phyloP scores from a whole-genome alignment of 2,329 filamentous ascomycete genomes.

The Aurifilum marmelostoma region DNA sequence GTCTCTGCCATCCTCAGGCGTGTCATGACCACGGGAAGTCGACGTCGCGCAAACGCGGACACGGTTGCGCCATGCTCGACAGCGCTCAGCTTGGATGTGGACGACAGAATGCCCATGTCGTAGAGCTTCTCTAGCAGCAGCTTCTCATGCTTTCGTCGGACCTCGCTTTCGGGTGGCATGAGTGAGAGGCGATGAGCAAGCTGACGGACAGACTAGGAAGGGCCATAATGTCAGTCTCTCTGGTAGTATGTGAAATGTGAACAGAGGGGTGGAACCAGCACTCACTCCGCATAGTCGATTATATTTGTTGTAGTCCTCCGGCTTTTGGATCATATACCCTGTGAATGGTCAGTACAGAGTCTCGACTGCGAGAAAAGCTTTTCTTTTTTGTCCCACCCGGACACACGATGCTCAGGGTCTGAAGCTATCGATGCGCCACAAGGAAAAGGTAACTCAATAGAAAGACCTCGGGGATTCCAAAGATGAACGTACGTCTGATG shows the following conservation, averaged over 20 bases:
- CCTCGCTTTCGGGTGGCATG: constrained; percentile 76
- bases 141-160: constrained; percentile 82
- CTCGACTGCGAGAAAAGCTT: neutral
- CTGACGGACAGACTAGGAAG: constrained; percentile 73
- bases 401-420: neutral
- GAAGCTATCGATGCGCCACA: neutral
- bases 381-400: neutral
- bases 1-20: constrained; percentile 89
- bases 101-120: constrained; percentile 84
- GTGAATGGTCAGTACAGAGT: neutral
- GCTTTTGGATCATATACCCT: constrained; percentile 84
- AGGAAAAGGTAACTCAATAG: too few relatives aligned
- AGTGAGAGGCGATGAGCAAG: constrained; percentile 86
- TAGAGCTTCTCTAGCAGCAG: constrained; percentile 89
- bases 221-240: constrained; percentile 33
- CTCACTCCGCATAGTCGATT: constrained; percentile 69
- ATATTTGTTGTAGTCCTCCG: constrained; percentile 77
- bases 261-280: constrained; percentile 24
- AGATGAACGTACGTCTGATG: constrained; percentile 58
- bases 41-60: constrained; percentile 79
- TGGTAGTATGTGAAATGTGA: neutral
- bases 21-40: constrained; percentile 89
- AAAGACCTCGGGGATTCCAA: neutral
- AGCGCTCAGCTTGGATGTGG: constrained; percentile 75
- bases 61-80: constrained; percentile 91